Evolutionary conservation across 495 filamentous ascomycete genomes (phyloP).

Genomic region (Hamigera avellanea): DNA sequence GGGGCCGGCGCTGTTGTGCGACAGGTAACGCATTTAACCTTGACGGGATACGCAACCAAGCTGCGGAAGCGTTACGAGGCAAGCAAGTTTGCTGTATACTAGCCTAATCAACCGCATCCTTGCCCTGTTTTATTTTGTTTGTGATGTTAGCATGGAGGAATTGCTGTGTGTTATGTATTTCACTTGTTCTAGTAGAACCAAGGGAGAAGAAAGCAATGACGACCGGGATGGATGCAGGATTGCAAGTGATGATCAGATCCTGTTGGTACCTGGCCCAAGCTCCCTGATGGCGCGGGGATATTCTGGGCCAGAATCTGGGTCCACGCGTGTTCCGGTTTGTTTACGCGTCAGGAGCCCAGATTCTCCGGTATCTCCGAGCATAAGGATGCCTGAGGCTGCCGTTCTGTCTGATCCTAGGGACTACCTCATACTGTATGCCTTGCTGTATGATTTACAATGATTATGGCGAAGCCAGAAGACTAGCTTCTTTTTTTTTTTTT

Average conservation of each 20-base stretch:
- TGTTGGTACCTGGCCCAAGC: conserved; percentile 4
- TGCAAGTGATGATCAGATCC: background rate
- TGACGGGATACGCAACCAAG: background rate
- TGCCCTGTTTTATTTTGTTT: background rate
- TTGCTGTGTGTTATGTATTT: background rate
- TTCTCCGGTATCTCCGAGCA: conserved; percentile 10
- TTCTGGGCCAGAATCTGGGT: background rate
- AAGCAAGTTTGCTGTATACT: conserved; percentile 14
- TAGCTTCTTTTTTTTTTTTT: too few species aligned
- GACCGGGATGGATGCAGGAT: too few species aligned
- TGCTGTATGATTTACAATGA: too few species aligned
- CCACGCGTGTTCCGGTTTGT: conserved; percentile 9
- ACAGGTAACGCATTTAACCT: background rate
- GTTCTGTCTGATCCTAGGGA: background rate
- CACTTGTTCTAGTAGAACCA: too few species aligned
- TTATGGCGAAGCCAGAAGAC: too few species aligned
- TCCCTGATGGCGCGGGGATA: conserved; percentile 2
- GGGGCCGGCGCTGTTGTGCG: conserved; percentile 10
- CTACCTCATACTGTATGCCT: too few species aligned
- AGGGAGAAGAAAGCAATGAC: too few species aligned
- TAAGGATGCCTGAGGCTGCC: conserved; percentile 11
- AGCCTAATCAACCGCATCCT: conserved; percentile 14
- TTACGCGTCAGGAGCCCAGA: conserved; percentile 14
- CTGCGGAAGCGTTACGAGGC: conserved; percentile 1
- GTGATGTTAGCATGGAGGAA: background rate